phyloP scores from a whole-genome alignment of 768 basidiomycete genomes.

The Suillus luteus region DNA sequence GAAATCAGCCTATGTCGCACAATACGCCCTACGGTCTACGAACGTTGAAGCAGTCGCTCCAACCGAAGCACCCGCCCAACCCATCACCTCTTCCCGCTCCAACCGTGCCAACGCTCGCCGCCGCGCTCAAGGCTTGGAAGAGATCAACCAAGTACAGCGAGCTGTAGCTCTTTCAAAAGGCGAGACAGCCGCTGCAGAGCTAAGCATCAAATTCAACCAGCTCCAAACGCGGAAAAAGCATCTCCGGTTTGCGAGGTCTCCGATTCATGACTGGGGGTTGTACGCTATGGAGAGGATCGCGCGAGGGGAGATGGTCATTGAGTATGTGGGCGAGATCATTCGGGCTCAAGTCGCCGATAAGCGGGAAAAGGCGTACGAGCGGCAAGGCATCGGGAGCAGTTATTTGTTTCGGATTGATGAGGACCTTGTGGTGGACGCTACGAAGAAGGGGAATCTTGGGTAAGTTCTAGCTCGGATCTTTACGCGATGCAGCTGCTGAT shows the following conservation, averaged over 20 bases:
- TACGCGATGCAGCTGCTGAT: slow-evolving; percentile 10
- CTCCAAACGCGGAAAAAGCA: slow-evolving; percentile 98
- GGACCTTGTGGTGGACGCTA: slow-evolving; percentile 97
- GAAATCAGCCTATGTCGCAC: slow-evolving; percentile 90
- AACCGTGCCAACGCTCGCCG: slow-evolving; percentile 92
- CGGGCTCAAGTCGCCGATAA: slow-evolving; percentile 95
- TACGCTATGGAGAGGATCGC: slow-evolving; percentile 98
- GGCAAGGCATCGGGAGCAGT: slow-evolving; percentile 96
- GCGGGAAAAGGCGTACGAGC: slow-evolving; percentile 94
- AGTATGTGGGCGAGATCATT: slow-evolving; percentile 98
- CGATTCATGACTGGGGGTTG: slow-evolving; percentile 98
- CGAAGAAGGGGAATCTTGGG: slow-evolving; percentile 99
- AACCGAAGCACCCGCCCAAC: slow-evolving; percentile 46
- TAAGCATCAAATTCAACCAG: slow-evolving; percentile 97
- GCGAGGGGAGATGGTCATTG: slow-evolving; percentile 97
- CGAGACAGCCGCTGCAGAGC: slow-evolving; percentile 67
- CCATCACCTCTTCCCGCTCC: slow-evolving; percentile 76
- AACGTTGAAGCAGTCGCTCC: slow-evolving; percentile 44
- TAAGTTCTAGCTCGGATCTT: slow-evolving; percentile 43
- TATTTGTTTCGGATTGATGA: slow-evolving; percentile 98
- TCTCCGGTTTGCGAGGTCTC: slow-evolving; percentile 89
- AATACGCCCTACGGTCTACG: slow-evolving; percentile 70
- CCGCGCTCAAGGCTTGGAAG: slow-evolving; percentile 90
- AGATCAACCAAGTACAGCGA: slow-evolving; percentile 88
- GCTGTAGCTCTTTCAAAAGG: slow-evolving; percentile 76